These are phyloP conservation scores for Apium graveolens DNA, from an alignment of 129 eudicot genomes.

Conservation along the genomic window DNA sequence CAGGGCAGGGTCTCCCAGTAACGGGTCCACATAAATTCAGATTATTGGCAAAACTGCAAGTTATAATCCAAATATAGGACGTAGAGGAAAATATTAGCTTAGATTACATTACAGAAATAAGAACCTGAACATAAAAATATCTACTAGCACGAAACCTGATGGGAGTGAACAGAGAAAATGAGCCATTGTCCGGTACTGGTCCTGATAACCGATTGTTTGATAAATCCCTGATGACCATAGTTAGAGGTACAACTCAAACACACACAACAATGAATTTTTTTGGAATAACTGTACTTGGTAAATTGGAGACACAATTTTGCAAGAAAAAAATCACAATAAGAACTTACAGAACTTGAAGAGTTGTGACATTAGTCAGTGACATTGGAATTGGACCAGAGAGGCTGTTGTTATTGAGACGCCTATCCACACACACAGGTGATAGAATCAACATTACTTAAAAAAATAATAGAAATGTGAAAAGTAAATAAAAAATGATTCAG, in stretches of 20 bases:
- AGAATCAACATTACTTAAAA: neutral
- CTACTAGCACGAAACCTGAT: constrained; percentile 46
- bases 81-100: neutral
- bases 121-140: neutral
- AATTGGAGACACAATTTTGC: neutral
- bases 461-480: neutral
- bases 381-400: constrained; percentile 72
- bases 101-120: neutral
- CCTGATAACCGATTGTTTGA: constrained; percentile 86
- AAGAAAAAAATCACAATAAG: neutral
- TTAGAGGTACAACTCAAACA: neutral
- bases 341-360: constrained; percentile 89
- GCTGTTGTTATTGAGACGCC: constrained; percentile 90
- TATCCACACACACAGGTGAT: constrained; percentile 32
- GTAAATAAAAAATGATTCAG: neutral
- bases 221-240: constrained; percentile 48
- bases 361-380: constrained; percentile 67
- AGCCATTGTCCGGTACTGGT: constrained; percentile 88
- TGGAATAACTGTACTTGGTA: neutral
- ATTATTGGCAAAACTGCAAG: constrained; percentile 79
- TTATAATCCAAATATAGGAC: constrained; percentile 6
- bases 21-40: constrained; percentile 85
- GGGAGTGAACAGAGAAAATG: constrained; percentile 85
- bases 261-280: neutral
- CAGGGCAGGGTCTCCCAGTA: constrained; percentile 87